A percentile compares a stretch with the other conserved stretches of the same genome.
phyloP scores from a whole-genome alignment of 352 stramenopile species.

The Globisporangium radiosum region DNA sequence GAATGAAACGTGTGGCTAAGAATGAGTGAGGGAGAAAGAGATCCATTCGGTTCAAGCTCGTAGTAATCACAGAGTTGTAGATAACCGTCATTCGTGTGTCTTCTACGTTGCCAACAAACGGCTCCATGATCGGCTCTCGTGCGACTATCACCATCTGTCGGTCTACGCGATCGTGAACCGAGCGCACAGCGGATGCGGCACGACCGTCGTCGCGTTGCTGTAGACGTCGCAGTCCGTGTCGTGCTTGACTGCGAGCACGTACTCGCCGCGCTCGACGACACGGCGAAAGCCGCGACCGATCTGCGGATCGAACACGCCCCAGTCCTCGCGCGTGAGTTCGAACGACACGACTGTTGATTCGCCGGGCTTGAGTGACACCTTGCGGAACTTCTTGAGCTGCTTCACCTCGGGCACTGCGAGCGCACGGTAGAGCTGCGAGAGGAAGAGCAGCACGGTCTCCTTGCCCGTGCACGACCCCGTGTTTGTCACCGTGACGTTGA shows the following conservation, averaged over 20 bases:
- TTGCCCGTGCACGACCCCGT: conserved; percentile 46
- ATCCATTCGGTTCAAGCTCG: not conserved
- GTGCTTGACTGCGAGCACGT: conserved; percentile 61
- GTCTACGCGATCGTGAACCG: conserved; percentile 24
- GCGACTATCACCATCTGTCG: no score
- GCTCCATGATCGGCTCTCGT: no score
- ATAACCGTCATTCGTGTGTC: no score
- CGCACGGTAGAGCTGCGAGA: conserved; percentile 52
- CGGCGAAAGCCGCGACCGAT: conserved; percentile 52
- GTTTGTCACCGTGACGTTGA: conserved; percentile 64
- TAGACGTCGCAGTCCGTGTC: conserved; percentile 73
- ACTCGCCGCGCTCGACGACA: conserved; percentile 60
- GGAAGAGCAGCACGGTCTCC: conserved; percentile 74
- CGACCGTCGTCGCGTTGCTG: conserved; percentile 12
- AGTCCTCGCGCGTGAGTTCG: conserved; percentile 42
- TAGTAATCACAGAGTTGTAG: no score
- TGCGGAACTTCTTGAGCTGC: conserved; percentile 73
- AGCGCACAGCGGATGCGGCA: conserved; percentile 30
- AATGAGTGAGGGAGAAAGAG: not conserved
- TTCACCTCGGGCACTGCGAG: conserved; percentile 75
- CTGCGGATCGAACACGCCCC: conserved; percentile 56
- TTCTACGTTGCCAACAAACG: no score
- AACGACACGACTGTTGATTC: conserved; percentile 34
- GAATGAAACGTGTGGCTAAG: not conserved
- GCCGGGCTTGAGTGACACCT: conserved; percentile 50